Percentiles rank a stretch among this genome's conserved stretches.
Conservation (phyloP, 192 early-diverging fungal species). For the Borealophlyctis nickersoniae region DNA sequence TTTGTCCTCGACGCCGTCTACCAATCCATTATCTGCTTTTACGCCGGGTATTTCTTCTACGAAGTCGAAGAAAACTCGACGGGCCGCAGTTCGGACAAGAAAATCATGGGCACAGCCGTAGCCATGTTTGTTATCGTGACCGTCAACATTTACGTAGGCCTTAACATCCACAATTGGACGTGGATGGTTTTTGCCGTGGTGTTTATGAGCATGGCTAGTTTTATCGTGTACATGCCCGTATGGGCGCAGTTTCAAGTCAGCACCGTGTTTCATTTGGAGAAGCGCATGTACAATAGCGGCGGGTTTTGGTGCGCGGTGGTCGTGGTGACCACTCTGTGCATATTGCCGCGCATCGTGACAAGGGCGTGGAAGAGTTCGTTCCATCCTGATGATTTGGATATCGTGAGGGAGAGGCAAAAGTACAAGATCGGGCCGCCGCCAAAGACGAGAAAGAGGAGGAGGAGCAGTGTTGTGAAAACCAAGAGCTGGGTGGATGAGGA, state of each 20-base stretch:
- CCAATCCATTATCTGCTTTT: slow-evolving; percentile 83
- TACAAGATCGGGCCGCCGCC: slow-evolving; percentile 20
- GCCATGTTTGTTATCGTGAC: slow-evolving; percentile 75
- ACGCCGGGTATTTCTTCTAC: slow-evolving; percentile 67
- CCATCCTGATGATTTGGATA: slow-evolving; percentile 27
- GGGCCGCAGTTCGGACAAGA: slow-evolving; percentile 53
- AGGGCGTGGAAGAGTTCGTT: slow-evolving; percentile 44
- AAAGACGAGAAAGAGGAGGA: background rate
- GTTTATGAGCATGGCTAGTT: slow-evolving; percentile 58
- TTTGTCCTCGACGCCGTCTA: slow-evolving; percentile 90
- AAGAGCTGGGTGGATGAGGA: slow-evolving; percentile 9
- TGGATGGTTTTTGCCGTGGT: slow-evolving; percentile 70
- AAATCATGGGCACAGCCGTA: slow-evolving; percentile 74
- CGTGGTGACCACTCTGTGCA: slow-evolving; percentile 62
- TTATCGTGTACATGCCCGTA: slow-evolving; percentile 66
- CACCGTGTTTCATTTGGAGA: slow-evolving; percentile 64
- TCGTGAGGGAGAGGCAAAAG: slow-evolving; percentile 35
- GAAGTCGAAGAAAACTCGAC: slow-evolving; percentile 42
- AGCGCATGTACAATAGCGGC: slow-evolving; percentile 60
- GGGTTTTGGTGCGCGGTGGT: slow-evolving; percentile 74
- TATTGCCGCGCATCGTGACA: slow-evolving; percentile 67
- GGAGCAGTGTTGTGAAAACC: background rate
- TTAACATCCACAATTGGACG: slow-evolving; percentile 85
- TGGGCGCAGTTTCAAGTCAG: slow-evolving; percentile 60
- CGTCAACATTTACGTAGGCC: slow-evolving; percentile 76